These are phyloP conservation scores for Castanopsis chinensis DNA, from an alignment of 306 rosid genomes.

Conservation along the genomic window DNA sequence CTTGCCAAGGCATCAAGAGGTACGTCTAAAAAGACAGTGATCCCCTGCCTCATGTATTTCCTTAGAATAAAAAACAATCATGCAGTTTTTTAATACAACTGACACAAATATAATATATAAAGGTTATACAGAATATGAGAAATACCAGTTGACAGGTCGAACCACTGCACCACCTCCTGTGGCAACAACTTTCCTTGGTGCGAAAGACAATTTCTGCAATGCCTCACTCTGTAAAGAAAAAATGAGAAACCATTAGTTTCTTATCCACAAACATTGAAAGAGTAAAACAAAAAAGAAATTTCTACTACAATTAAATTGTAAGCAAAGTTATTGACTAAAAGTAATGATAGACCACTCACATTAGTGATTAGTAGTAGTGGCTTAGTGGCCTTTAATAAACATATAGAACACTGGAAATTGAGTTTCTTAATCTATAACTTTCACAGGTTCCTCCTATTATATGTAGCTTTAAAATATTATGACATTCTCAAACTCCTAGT, in stretches of 20 bases:
- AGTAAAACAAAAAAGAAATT: background rate
- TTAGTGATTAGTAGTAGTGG: background rate
- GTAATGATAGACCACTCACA: too few relatives aligned
- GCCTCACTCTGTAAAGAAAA: slow-evolving; percentile 15
- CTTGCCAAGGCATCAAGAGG: slow-evolving; percentile 30
- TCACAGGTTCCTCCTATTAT: background rate
- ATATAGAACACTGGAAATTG: background rate
- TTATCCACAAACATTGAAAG: background rate
- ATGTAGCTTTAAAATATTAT: background rate
- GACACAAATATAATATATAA: background rate
- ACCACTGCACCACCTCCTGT: slow-evolving; percentile 30
- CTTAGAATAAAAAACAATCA: background rate
- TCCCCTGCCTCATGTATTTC: slow-evolving; percentile 24
- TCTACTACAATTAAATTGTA: too few relatives aligned
- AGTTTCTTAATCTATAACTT: background rate
- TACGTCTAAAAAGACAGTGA: slow-evolving; percentile 21
- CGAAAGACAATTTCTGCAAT: slow-evolving; percentile 16
- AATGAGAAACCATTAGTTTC: background rate
- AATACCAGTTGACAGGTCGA: slow-evolving; percentile 21
- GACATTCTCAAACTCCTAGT: background rate
- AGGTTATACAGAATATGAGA: background rate
- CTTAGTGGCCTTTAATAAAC: background rate
- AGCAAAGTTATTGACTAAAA: too few relatives aligned
- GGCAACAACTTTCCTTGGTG: slow-evolving; percentile 14
- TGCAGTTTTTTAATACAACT: background rate